Evolutionary conservation across 2,329 filamentous ascomycete genomes (phyloP).

Genomic region (Trichoderma atroviride): DNA sequence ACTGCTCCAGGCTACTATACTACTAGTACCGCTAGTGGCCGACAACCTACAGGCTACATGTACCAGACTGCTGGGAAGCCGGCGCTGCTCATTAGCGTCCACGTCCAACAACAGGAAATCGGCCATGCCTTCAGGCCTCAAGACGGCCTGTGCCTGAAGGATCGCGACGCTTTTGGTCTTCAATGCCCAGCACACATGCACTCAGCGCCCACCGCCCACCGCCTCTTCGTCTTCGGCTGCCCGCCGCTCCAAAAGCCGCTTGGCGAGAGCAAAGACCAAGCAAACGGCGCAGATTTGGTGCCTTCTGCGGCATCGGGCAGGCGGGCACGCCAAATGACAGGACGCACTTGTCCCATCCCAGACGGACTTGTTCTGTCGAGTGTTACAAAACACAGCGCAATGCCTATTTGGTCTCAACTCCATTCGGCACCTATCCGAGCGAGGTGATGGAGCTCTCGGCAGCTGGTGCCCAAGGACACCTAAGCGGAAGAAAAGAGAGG

Average conservation of each 20-base stretch:
- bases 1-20: no score
- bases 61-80: not conserved
- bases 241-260: not conserved
- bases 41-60: not conserved
- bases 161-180: not conserved
- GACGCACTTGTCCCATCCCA: not conserved
- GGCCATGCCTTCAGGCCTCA: not conserved
- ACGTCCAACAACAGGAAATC: not conserved
- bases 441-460: not conserved
- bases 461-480: not conserved
- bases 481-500: not conserved
- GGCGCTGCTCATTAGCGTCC: not conserved
- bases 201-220: conserved; percentile 8
- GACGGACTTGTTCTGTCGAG: not conserved
- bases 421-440: not conserved
- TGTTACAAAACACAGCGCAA: not conserved
- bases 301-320: not conserved
- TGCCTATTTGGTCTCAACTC: no score
- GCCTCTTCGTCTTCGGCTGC: conserved; percentile 16
- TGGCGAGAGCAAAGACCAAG: conserved; percentile 5
- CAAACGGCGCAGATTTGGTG: not conserved
- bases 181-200: not conserved
- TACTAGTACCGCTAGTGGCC: not conserved
- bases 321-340: conserved; percentile 9
- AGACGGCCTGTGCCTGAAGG: not conserved